These are phyloP conservation scores for Tetramitus jugosus DNA, from an alignment of 208 protist species.

Conservation along the genomic window DNA sequence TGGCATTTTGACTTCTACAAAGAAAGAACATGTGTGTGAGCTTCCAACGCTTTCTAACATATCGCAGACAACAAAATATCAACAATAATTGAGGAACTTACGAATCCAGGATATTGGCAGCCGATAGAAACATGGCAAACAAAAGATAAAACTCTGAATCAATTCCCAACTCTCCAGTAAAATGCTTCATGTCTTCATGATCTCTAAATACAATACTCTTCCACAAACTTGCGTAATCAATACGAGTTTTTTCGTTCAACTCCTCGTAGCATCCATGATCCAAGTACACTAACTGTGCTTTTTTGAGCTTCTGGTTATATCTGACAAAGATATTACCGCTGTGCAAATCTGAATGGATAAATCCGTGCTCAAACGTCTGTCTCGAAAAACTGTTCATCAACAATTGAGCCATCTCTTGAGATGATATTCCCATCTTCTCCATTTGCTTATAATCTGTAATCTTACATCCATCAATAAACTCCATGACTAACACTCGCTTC, in stretches of 20 bases:
- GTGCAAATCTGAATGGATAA: slow-evolving; percentile 45
- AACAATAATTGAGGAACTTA: neutral
- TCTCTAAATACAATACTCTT: neutral
- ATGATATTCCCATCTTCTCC: neutral
- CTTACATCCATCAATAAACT: neutral
- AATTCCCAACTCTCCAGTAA: slow-evolving; percentile 15
- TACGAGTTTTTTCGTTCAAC: slow-evolving; percentile 29
- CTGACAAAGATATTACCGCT: slow-evolving; percentile 37
- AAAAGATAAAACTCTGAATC: neutral
- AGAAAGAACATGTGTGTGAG: neutral
- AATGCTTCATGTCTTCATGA: neutral
- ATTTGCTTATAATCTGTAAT: neutral
- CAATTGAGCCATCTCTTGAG: neutral
- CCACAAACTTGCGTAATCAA: slow-evolving; percentile 17
- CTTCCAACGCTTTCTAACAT: neutral
- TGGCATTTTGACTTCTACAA: neutral
- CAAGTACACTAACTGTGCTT: neutral
- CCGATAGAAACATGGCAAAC: neutral
- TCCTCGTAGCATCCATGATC: slow-evolving; percentile 20
- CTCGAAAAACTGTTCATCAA: slow-evolving; percentile 30
- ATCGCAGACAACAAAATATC: neutral
- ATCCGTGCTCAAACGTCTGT: slow-evolving; percentile 48
- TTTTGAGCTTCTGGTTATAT: neutral
- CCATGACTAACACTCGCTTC: slow-evolving; percentile 1
- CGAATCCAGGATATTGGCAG: slow-evolving; percentile 11